A percentile compares a stretch with the other conserved stretches of the same genome.
These are phyloP conservation scores for Yarrowia keelungensis DNA, from an alignment of 805 yeast species.

Conservation along the genomic window DNA sequence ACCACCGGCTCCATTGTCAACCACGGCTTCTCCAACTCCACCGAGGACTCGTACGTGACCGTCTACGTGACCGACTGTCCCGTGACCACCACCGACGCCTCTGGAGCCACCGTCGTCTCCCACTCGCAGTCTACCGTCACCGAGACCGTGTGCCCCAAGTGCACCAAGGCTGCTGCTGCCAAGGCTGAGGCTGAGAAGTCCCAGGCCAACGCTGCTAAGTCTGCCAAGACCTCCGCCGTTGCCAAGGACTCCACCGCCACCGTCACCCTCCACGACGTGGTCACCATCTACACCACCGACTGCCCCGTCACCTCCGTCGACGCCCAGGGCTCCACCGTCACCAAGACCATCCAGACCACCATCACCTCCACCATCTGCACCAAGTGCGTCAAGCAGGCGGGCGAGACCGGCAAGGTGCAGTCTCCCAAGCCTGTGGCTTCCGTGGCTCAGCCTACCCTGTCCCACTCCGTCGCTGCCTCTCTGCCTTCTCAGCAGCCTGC, in stretches of 20 bases:
- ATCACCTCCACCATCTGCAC: slow-evolving; percentile 1
- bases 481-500: neutral
- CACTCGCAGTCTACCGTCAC: slow-evolving; percentile 12
- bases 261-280: neutral
- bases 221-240: no score
- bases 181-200: no score
- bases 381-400: neutral
- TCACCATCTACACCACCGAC: slow-evolving; percentile 3
- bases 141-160: slow-evolving; percentile 7
- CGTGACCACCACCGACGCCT: slow-evolving; percentile 7
- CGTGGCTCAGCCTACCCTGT: neutral
- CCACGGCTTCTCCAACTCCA: neutral
- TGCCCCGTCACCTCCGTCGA: slow-evolving; percentile 1
- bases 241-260: neutral
- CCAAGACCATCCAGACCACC: neutral
- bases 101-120: slow-evolving; percentile 1
- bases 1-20: neutral
- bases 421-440: neutral
- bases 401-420: neutral
- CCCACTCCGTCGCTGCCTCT: neutral
- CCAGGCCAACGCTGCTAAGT: neutral
- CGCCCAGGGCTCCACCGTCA: neutral
- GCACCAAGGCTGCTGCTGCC: neutral
- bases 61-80: slow-evolving; percentile 21
- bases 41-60: slow-evolving; percentile 5